Evolutionary conservation across 192 early-diverging fungal genomes (phyloP).

Genomic region (Coemansia sp.): DNA sequence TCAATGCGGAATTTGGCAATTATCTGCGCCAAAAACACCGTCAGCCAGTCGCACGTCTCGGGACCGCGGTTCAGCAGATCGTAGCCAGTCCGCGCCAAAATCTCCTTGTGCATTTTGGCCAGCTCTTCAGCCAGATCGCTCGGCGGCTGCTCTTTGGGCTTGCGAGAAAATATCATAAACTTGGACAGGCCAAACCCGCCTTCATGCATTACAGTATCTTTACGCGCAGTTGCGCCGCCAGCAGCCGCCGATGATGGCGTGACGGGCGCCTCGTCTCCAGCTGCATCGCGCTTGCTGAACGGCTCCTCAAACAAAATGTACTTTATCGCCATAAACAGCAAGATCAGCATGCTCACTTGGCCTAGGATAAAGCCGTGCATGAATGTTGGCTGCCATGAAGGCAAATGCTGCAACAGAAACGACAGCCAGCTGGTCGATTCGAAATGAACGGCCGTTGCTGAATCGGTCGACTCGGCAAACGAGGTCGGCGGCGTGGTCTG

Average conservation of each 20-base stretch:
- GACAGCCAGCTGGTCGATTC: background rate
- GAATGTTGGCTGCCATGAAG: slow-evolving; percentile 51
- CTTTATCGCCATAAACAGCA: slow-evolving; percentile 49
- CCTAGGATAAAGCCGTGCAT: slow-evolving; percentile 55
- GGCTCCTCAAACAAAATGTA: slow-evolving; percentile 55
- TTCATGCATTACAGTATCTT: slow-evolving; percentile 25
- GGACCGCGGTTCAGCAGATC: slow-evolving; percentile 27
- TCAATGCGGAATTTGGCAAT: slow-evolving; percentile 54
- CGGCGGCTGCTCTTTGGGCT: slow-evolving; percentile 39
- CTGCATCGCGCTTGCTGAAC: slow-evolving; percentile 12
- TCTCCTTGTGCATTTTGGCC: slow-evolving; percentile 45
- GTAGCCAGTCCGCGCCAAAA: slow-evolving; percentile 48
- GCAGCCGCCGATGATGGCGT: background rate
- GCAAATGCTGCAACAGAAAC: slow-evolving; percentile 11
- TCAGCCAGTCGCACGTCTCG: slow-evolving; percentile 60
- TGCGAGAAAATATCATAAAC: slow-evolving; percentile 51
- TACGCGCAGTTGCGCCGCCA: background rate
- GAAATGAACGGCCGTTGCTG: no score
- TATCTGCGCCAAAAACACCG: slow-evolving; percentile 54
- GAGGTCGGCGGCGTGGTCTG: no score
- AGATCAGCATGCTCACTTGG: slow-evolving; percentile 49
- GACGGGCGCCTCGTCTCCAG: slow-evolving; percentile 1
- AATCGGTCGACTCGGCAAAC: no score
- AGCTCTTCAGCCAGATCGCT: slow-evolving; percentile 43
- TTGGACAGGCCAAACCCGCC: slow-evolving; percentile 49